These are phyloP conservation scores for Viola pubescens DNA, from an alignment of 441 rosid genomes.

Conservation along the genomic window DNA sequence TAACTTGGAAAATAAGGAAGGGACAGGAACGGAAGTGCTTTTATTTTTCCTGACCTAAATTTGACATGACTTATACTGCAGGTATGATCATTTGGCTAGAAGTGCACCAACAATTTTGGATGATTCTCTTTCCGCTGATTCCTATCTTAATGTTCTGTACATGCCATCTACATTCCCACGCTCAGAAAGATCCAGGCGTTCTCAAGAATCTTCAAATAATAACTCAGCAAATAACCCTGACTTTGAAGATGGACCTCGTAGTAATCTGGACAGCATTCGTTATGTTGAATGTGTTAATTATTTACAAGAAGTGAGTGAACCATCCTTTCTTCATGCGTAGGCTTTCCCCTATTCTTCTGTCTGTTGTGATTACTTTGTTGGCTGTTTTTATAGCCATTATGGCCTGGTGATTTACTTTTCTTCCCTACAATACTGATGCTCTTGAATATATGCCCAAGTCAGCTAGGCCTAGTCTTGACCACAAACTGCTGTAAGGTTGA, in stretches of 20 bases:
- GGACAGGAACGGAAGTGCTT: neutral
- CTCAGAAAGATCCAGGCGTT: conserved; percentile 81
- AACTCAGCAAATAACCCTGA: conserved; percentile 42
- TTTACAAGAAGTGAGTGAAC: conserved; percentile 76
- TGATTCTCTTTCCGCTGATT: conserved; percentile 97
- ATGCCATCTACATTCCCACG: conserved; percentile 99
- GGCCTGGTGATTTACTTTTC: neutral
- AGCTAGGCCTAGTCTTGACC: neutral
- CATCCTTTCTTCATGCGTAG: conserved; percentile 2
- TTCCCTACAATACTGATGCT: neutral
- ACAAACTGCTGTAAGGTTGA: neutral
- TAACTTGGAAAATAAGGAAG: conserved; percentile 3
- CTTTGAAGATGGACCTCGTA: conserved; percentile 81
- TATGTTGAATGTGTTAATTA: conserved; percentile 74
- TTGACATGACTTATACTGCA: conserved; percentile 29
- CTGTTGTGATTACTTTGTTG: conserved; percentile 5
- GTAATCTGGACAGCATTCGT: conserved; percentile 80
- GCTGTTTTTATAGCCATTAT: neutral
- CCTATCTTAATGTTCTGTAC: conserved; percentile 87
- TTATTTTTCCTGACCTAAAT: conserved; percentile 3
- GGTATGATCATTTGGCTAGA: conserved; percentile 98
- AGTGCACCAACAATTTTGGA: conserved; percentile 99
- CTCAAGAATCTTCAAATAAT: conserved; percentile 48
- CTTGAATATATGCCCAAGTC: neutral
- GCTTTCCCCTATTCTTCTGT: neutral